phyloP scores from a whole-genome alignment of 768 basidiomycete genomes.

The Suillus subluteus region DNA sequence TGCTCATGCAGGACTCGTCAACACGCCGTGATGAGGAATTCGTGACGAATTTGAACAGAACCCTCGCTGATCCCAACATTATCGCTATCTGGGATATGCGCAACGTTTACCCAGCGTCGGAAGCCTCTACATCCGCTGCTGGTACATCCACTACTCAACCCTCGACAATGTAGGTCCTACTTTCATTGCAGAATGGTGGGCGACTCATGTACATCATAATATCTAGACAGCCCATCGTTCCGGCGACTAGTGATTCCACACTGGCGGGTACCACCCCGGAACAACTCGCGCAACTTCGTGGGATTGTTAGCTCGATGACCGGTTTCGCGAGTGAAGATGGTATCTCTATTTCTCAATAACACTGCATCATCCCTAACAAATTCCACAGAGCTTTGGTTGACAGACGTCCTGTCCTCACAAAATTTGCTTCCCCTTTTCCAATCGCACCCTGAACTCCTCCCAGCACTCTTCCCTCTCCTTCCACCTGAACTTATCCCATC shows the following conservation, averaged over 20 bases:
- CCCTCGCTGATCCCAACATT: slow-evolving; percentile 68
- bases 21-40: slow-evolving; percentile 72
- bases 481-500: slow-evolving; percentile 76
- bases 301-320: slow-evolving; percentile 52
- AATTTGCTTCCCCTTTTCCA: slow-evolving; percentile 75
- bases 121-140: slow-evolving; percentile 43
- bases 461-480: slow-evolving; percentile 77
- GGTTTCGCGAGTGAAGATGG: slow-evolving; percentile 31
- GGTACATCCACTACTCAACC: slow-evolving; percentile 37
- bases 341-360: not conserved
- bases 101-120: slow-evolving; percentile 44
- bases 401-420: slow-evolving; percentile 75
- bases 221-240: not conserved
- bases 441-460: slow-evolving; percentile 68
- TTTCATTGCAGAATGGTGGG: not conserved
- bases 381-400: slow-evolving; percentile 54
- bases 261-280: slow-evolving; percentile 51
- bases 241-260: slow-evolving; percentile 6
- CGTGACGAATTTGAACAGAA: slow-evolving; percentile 68
- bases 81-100: slow-evolving; percentile 59
- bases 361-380: slow-evolving; percentile 14
- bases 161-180: slow-evolving; percentile 27
- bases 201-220: not conserved
- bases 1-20: slow-evolving; percentile 59
- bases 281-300: slow-evolving; percentile 64